A percentile compares a stretch with the other conserved stretches of the same genome.
phyloP scores from a whole-genome alignment of 2,329 filamentous ascomycete genomes.

The Ophiostoma tasmaniense region DNA sequence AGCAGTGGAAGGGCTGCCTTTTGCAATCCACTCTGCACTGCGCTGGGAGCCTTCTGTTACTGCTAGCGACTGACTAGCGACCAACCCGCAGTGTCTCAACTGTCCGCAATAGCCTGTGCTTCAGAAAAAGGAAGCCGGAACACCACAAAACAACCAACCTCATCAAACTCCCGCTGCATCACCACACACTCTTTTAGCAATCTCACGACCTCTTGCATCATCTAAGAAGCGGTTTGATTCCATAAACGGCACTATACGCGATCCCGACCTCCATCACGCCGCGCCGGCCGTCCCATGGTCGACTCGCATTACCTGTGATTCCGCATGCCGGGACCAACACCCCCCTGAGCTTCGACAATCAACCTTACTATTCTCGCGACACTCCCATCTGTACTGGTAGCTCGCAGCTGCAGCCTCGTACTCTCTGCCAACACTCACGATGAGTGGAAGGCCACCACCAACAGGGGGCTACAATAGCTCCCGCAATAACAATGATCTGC shows the following conservation, averaged over 20 bases:
- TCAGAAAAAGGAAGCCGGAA: constrained; percentile 6
- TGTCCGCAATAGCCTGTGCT: not conserved
- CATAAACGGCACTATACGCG: not conserved
- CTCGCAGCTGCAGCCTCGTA: not conserved
- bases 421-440: constrained; percentile 24
- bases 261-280: not conserved
- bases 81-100: not conserved
- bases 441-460: constrained; percentile 51
- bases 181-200: constrained; percentile 6
- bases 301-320: constrained; percentile 18
- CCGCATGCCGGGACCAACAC: constrained; percentile 28
- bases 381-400: constrained; percentile 21
- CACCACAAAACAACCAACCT: constrained; percentile 12
- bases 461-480: constrained; percentile 40
- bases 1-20: not conserved
- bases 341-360: constrained; percentile 21
- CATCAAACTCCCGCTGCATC: constrained; percentile 10
- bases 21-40: not conserved
- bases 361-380: constrained; percentile 14
- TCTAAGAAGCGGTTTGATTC: not conserved
- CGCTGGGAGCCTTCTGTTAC: not conserved
- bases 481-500: constrained; percentile 51
- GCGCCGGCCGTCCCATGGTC: constrained; percentile 16
- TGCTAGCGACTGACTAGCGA: not conserved
- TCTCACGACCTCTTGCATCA: not conserved